Conservation (phyloP, 1,139 yeast genomes). For the Pichia terricola region DNA sequence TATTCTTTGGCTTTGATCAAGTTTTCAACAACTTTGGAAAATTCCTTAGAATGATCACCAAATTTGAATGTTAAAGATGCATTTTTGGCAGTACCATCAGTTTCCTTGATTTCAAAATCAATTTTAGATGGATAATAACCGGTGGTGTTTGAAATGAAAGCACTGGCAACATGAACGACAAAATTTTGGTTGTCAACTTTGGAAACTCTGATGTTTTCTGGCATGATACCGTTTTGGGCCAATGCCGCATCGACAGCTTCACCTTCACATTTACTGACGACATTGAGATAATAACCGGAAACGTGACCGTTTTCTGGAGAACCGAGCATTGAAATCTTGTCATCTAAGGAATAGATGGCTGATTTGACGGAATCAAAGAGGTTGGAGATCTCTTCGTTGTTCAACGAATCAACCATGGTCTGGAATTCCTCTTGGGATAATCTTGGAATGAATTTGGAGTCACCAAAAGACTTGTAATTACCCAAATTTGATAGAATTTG, state of each 20-base stretch:
- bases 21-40: slow-evolving; percentile 46
- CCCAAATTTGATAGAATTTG: slow-evolving; percentile 78
- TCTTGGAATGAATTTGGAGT: slow-evolving; percentile 71
- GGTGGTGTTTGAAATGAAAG: slow-evolving; percentile 33
- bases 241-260: slow-evolving; percentile 56
- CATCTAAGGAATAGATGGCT: slow-evolving; percentile 43
- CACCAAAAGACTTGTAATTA: slow-evolving; percentile 85
- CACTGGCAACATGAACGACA: slow-evolving; percentile 54
- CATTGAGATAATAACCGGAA: slow-evolving; percentile 58
- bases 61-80: slow-evolving; percentile 44
- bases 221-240: slow-evolving; percentile 56
- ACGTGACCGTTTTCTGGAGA: slow-evolving; percentile 72
- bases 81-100: slow-evolving; percentile 24
- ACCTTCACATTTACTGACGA: slow-evolving; percentile 48
- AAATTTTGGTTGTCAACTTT: slow-evolving; percentile 38
- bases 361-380: slow-evolving; percentile 38
- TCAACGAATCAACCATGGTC: slow-evolving; percentile 34
- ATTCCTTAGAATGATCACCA: slow-evolving; percentile 71
- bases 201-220: slow-evolving; percentile 72
- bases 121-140: slow-evolving; percentile 34
- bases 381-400: slow-evolving; percentile 28
- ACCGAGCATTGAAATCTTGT: slow-evolving; percentile 50
- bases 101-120: slow-evolving; percentile 25
- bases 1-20: slow-evolving; percentile 47
- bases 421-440: slow-evolving; percentile 40